Percentiles rank a stretch among this genome's conserved stretches.
phyloP scores from a whole-genome alignment of 2,329 filamentous ascomycete species.

The Waltergamsia citrina region DNA sequence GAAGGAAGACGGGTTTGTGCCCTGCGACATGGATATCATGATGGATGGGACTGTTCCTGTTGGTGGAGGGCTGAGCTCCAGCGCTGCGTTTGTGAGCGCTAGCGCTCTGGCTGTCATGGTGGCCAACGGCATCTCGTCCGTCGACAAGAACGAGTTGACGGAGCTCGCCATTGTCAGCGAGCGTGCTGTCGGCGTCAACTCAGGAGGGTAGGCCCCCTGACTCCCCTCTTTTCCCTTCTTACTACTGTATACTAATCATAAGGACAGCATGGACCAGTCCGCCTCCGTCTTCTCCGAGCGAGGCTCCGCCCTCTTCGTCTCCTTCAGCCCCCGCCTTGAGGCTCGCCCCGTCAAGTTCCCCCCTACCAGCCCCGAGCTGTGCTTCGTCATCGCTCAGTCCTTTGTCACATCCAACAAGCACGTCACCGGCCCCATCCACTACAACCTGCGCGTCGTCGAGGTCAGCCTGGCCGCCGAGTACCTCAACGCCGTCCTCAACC shows the following conservation, averaged over 20 bases:
- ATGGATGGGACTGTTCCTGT: slow-evolving; percentile 89
- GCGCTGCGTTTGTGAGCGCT: slow-evolving; percentile 86
- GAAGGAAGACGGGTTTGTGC: slow-evolving; percentile 47
- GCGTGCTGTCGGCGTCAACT: slow-evolving; percentile 90
- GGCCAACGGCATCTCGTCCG: slow-evolving; percentile 66
- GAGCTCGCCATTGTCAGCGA: slow-evolving; percentile 94
- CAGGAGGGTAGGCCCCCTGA: slow-evolving; percentile 61
- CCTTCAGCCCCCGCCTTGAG: slow-evolving; percentile 71
- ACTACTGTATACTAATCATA: slow-evolving; percentile 13
- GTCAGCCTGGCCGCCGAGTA: slow-evolving; percentile 78
- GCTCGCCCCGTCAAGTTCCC: slow-evolving; percentile 77
- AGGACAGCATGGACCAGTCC: slow-evolving; percentile 81
- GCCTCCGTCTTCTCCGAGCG: slow-evolving; percentile 88
- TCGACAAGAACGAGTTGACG: slow-evolving; percentile 87
- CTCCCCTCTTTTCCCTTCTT: not conserved
- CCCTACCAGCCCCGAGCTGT: slow-evolving; percentile 69
- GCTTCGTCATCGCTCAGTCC: slow-evolving; percentile 88
- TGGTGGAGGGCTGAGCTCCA: slow-evolving; percentile 86
- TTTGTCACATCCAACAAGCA: slow-evolving; percentile 94
- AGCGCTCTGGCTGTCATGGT: slow-evolving; percentile 81
- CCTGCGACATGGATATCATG: slow-evolving; percentile 72
- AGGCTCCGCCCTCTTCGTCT: slow-evolving; percentile 81
- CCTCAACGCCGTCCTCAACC: slow-evolving; percentile 49
- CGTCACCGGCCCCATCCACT: slow-evolving; percentile 85
- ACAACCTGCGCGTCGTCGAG: slow-evolving; percentile 94